Evolutionary conservation across 305 asterid species (phyloP), one percentile per base, ranked within the genome.

Genomic region (Plantago coronopus): DNA sequence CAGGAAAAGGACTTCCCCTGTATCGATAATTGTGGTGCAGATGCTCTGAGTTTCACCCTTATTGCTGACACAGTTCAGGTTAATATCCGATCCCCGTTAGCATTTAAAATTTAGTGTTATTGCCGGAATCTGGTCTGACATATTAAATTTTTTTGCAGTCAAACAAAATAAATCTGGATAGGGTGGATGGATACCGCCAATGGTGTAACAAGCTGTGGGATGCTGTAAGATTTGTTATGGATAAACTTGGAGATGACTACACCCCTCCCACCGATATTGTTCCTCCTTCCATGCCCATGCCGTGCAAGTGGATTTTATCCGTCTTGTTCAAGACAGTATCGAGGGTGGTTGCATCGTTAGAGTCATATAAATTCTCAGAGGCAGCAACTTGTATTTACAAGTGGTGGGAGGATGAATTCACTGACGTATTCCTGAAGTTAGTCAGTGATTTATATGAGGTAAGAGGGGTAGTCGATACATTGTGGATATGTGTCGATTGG

Each of bases 121-220:
- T 49, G 17, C 61, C 48, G 27, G 25, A 23, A 17, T 62, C 68
- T 42, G 31, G 56, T 64, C 17, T 60, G 51, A 68, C 42, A 18
- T 13, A 38, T 50, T 37, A n/a, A n/a, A n/a, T 70, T 37, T 68
- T 68, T 63, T 77, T 82, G 62, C 91, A 91, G 96, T 86, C 95
- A 3, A 97, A 89, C 70, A 89, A 79, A 74, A 89, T 89, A 66
- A 87, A 93, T 67, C 78, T 91, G 67, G 98, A 89, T 73, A 81
- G 98, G 78, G 97, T 91, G 74, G 78, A 83, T 74, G 95, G 97
- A 58, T 91, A 89, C 73, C 91, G 98, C 6, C 95, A 86, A 60
- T 91, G 97, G 98, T 91, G 98, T 72, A 91, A 91, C 78, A 89
- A 91, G 78, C 70, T 91, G 66, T 91, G 98, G 98, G 86, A 91